Evolutionary conservation across 495 filamentous ascomycete genomes (phyloP).

Genomic region (Tuber indicum): DNA sequence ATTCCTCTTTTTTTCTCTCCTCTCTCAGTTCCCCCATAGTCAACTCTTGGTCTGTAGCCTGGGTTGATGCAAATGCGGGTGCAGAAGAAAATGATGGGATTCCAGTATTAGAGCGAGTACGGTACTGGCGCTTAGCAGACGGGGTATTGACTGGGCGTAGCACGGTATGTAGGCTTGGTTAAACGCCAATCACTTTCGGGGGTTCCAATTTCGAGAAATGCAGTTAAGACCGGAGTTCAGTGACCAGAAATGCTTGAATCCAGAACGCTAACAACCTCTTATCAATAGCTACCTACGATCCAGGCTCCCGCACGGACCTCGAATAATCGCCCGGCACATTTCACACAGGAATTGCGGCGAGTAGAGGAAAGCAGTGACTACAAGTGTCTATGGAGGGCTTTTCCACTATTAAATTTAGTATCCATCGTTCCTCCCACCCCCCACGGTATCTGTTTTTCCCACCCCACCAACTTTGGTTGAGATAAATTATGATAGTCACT

Average conservation of each 20-base stretch:
- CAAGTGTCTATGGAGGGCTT: background rate
- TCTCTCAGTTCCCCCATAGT: background rate
- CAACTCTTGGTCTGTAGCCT: background rate
- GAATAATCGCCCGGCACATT: background rate
- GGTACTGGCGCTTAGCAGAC: background rate
- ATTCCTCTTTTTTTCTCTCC: background rate
- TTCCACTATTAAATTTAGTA: background rate
- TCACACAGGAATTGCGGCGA: background rate
- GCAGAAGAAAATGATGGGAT: background rate
- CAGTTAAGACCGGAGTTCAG: background rate
- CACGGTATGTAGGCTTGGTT: background rate
- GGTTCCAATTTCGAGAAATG: background rate
- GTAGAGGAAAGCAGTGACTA: background rate
- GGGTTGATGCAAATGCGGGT: background rate
- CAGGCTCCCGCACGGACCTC: background rate
- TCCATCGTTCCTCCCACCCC: no score
- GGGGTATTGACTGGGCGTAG: background rate
- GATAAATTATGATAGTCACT: background rate
- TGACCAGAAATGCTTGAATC: background rate
- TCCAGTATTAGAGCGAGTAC: background rate
- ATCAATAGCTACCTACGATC: background rate
- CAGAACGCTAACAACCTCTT: background rate
- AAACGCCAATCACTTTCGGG: background rate
- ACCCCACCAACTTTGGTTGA: background rate
- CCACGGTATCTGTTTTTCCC: background rate